Base-by-base conservation (phyloP, 2,329 filamentous ascomycete genomes). In the Ophiostoma australiae region DNA sequence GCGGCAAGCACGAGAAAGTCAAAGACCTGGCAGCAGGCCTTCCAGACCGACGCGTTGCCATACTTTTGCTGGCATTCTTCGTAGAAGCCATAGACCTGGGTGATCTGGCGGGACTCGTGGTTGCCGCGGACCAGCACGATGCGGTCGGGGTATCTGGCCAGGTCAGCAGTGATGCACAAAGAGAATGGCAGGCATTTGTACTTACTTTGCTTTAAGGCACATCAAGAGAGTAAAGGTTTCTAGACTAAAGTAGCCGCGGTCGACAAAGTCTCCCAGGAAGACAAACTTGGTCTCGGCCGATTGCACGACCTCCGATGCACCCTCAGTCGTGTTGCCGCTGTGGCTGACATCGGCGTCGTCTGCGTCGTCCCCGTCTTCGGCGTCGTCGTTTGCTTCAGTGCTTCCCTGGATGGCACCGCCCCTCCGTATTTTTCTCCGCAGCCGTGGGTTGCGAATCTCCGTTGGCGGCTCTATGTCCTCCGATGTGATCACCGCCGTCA, bases 1-100 rank as follows among this genome's bases (percentile, higher is more conserved):
- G 97, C 96, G 71, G 93, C 95, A 31, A 99, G 86, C 2, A 96
- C 97, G 39, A 99, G 87, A 80, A 97, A 99, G 80, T 99, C 95
- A 80, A 99, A 99, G 82, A 99, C 97, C 79, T 99, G 95, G 74
- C 95, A 99, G 80, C 97, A 99, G 72, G 97, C 95, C 81, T 99
- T 97, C 95, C 95, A 99, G n/a, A 99, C 95, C 68, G 96, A 97
- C 15, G 95, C 93, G 78, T 97, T 98, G 78, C 95, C 95, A 79
- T 99, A 99, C 81, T 99, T 99, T 77, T 95, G 91, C 71, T 93
- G 93, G 80, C 95, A 99, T 80, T 99, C 95, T 73, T 97, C 97
- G 81, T 99, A 99, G 81, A 99, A 99, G 70, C 95, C 95, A 80
- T 99, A 99, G 31, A 96, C 97, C 78, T 99, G 95, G 10, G 95